Evolutionary conservation across 768 basidiomycete genomes (phyloP).

Genomic region (Xerocomellus amylosporus): DNA sequence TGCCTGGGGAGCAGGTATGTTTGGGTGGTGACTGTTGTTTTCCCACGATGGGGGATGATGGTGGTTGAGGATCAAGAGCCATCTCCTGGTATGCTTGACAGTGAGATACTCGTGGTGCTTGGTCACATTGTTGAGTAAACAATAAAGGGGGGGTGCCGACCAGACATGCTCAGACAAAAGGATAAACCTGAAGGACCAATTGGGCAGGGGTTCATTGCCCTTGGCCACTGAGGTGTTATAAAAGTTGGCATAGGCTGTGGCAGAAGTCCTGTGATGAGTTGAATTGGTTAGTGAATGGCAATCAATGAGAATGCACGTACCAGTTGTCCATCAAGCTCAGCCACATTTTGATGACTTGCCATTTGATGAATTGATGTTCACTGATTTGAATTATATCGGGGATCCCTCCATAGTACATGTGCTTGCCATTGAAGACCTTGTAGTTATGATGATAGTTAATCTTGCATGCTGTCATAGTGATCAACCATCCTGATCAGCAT

Average conservation of each 20-base stretch:
- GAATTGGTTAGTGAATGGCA: not conserved
- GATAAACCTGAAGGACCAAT: too few relatives aligned
- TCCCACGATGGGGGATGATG: too few relatives aligned
- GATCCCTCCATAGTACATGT: not conserved
- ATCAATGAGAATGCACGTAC: too few relatives aligned
- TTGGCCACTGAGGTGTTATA: not conserved
- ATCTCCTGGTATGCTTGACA: too few relatives aligned
- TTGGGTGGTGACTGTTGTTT: too few relatives aligned
- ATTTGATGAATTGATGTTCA: constrained; percentile 2
- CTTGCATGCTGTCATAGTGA: not conserved
- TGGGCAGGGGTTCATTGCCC: not conserved
- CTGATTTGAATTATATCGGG: not conserved
- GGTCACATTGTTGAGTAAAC: too few relatives aligned
- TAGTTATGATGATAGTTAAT: constrained; percentile 6
- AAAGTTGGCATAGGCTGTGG: not conserved
- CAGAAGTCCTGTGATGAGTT: not conserved
- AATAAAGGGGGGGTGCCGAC: too few relatives aligned
- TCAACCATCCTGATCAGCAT: too few relatives aligned
- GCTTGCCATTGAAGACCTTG: not conserved
- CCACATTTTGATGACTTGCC: constrained; percentile 1
- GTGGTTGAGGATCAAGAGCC: too few relatives aligned
- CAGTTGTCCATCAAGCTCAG: not conserved
- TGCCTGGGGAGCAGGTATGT: too few relatives aligned
- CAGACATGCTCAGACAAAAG: too few relatives aligned
- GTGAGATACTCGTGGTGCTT: too few relatives aligned